Base-by-base conservation (phyloP, 1,139 yeast genomes). In the Protomyces lactucae-debilis region DNA sequence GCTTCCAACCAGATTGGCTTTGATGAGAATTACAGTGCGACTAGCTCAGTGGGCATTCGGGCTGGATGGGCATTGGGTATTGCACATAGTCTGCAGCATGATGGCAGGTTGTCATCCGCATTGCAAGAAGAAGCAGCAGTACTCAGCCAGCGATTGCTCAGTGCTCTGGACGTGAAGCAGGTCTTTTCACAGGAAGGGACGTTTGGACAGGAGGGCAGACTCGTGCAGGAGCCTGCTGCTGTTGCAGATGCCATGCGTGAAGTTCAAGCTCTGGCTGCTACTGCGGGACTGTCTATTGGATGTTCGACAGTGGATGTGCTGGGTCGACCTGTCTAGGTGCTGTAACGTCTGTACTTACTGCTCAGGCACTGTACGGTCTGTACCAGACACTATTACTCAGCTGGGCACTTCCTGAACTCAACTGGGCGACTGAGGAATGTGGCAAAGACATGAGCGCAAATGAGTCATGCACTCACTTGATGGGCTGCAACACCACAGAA, bases 11-110 rank as follows among this genome's bases (percentile, higher is more conserved):
- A 59, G 32, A 25, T 52, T 43, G 63, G 63, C 2, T 59, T 59
- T 35, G 63, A 59, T n/a, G 63, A 59, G 57, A 59, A 59, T 32
- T 59, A 52, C 45, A 23, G 10, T 5, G n/a, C 32, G 16, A 52
- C 63, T 3, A 18, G 52, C 10, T 9, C 8, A 14, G 21, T 35
- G 8, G 63, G 63, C 16, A n/a, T 59, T 6, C 32, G 14, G 23
- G 52, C 57, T 28, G 63, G 63, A 6, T 59, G 63, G 63, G 48
- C 52, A 48, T 3, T 28, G 9, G 63, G 63, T 32, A 18, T 53
- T 25, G 43, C 54, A 14, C 14, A 4, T 4, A 23, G 51, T 8
- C 6, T 57, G 25, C 18, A n/a, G 53, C 53, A 23, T 14, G 37
- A 51, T 51, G 21, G 16, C 14, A 10, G 6, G 12, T 14, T 16